Evolutionary conservation across 106 monocot species (phyloP), one percentile per base, ranked within the genome.

Genomic region (Allium sativum): DNA sequence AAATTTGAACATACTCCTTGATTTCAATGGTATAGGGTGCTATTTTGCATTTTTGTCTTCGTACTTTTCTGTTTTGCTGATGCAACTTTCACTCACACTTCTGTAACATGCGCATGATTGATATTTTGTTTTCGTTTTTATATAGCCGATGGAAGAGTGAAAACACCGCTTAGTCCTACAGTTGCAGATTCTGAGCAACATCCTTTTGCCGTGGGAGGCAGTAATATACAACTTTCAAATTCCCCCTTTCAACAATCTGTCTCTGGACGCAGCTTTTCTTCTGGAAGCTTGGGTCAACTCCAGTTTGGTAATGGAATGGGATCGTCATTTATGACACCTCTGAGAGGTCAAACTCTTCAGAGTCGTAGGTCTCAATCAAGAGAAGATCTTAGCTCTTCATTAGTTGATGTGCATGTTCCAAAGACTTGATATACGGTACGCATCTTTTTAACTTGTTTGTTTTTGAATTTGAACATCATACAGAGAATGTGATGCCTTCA

Each of bases 311-410:
- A 72, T 69, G 81, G 75, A 15, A 61, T 56, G 41, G 79, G 79
- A 21, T 77, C 76, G n/a, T 77, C 76, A 18, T 78, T 84, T 68
- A 74, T 77, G 81, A 56, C 73, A 45, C 79, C 90, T 12, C 64
- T 67, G 50, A 56, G 90, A 47, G 79, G 91, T 58, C 87, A 90
- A 52, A 84, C 77, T 18, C 84, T 96, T 46, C 82, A 82, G 67
- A 96, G 96, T 64, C 65, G 95, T 11, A 84, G 95, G 67, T 90
- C 95, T 44, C 87, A 84, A 69, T 96, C 95, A 10, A 78, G 95
- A 73, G 95, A 96, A 74, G 95, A 90, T 62, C 87, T 96, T 55
- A 81, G 2, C 54, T 75, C 84, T 61, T 87, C 90, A 31, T 41
- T 94, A 17, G 77, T 66, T 8, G 95, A 96, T 16, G 56, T 73